Percentiles rank a stretch among this genome's conserved stretches.
These are phyloP conservation scores for Microdochium paspali DNA, from an alignment of 2,329 filamentous ascomycete species.

Conservation along the genomic window DNA sequence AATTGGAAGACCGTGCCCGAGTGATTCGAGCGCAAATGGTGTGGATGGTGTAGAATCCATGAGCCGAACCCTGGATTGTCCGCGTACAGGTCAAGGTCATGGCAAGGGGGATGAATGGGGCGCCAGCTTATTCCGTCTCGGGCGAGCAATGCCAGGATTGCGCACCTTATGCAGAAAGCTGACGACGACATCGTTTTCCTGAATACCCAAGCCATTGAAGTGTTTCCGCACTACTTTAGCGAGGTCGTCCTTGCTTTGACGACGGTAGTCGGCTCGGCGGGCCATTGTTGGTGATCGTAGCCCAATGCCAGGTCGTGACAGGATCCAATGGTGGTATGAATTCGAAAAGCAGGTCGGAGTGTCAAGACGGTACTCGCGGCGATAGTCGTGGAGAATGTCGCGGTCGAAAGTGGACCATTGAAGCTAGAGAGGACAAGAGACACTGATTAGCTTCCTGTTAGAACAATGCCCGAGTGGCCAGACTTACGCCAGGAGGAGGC, in stretches of 20 bases:
- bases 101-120: slow-evolving; percentile 22
- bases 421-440: slow-evolving; percentile 27
- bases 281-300: slow-evolving; percentile 69
- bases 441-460: slow-evolving; percentile 6
- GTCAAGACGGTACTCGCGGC: slow-evolving; percentile 61
- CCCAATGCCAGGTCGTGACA: slow-evolving; percentile 55
- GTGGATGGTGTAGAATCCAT: too few species aligned
- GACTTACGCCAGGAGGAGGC: slow-evolving; percentile 11
- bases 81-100: too few species aligned
- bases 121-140: slow-evolving; percentile 17
- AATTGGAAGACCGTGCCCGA: too few species aligned
- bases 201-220: slow-evolving; percentile 71
- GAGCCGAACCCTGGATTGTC: too few species aligned
- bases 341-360: slow-evolving; percentile 61
- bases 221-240: slow-evolving; percentile 68
- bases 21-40: too few species aligned
- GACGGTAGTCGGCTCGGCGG: slow-evolving; percentile 50
- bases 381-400: slow-evolving; percentile 63
- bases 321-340: slow-evolving; percentile 51
- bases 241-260: slow-evolving; percentile 64
- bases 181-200: slow-evolving; percentile 76
- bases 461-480: slow-evolving; percentile 6
- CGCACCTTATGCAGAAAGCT: slow-evolving; percentile 66
- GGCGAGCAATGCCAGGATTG: slow-evolving; percentile 37
- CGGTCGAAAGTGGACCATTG: slow-evolving; percentile 62